Evolutionary conservation across 1,284 basidiomycete species (phyloP).

Genomic region (Sanghuangporus weigelae): DNA sequence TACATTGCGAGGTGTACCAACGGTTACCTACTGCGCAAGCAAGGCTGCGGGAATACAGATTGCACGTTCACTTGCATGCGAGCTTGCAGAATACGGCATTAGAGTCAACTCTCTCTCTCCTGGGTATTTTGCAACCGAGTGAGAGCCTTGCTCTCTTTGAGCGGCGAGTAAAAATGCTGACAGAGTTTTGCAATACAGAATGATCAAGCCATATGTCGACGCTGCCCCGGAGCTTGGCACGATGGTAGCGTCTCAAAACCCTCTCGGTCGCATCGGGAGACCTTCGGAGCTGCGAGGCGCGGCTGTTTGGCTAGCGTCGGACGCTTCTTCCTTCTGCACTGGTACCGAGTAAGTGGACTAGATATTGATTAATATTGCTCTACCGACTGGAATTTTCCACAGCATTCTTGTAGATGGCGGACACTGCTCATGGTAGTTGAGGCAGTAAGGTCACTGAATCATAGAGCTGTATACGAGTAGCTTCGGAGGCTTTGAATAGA

Average conservation of each 20-base stretch:
- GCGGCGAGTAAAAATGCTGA: constrained; percentile 10
- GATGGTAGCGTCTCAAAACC: constrained; percentile 76
- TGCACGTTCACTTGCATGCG: constrained; percentile 79
- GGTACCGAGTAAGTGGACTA: constrained; percentile 59
- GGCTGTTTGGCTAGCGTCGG: constrained; percentile 70
- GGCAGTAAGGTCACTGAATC: not conserved
- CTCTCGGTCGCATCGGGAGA: constrained; percentile 68
- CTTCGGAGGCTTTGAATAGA: no score
- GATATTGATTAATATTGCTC: not conserved
- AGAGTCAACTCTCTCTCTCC: constrained; percentile 75
- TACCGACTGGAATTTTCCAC: constrained; percentile 1
- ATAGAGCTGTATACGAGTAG: not conserved
- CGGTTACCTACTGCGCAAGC: constrained; percentile 75
- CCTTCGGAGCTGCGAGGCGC: constrained; percentile 76
- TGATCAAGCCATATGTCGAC: constrained; percentile 76
- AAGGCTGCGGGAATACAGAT: constrained; percentile 82
- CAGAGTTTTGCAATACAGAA: constrained; percentile 24
- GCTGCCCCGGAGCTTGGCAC: constrained; percentile 58
- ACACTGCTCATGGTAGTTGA: constrained; percentile 58
- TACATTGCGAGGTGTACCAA: constrained; percentile 26
- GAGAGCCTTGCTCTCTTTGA: constrained; percentile 19
- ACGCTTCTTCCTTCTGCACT: constrained; percentile 71
- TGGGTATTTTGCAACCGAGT: constrained; percentile 73
- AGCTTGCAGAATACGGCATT: constrained; percentile 67
- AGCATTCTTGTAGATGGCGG: constrained; percentile 70